Evolutionary conservation across 805 yeast genomes (phyloP), one percentile per base, ranked within the genome.

Genomic region (Starmerella roubikii): DNA sequence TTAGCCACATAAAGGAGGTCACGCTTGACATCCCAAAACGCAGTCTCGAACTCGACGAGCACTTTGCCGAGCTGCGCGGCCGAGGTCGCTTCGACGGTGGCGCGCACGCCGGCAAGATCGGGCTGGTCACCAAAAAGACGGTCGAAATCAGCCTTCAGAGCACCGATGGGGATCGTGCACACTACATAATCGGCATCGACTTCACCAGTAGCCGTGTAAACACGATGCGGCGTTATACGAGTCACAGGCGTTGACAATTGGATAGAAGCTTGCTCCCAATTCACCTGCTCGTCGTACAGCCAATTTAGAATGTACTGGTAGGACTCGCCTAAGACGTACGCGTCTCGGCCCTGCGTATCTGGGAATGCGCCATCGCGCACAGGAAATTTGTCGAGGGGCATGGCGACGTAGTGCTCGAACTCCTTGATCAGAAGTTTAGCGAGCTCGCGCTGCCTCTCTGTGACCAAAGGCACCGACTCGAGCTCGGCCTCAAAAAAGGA

Each of bases 321-420:
- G 7, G 46, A 44, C n/a, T 30, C 13, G 6, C 47, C 67, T 35
- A 67, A 54, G 35, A 78, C 78, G 45, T 72, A 64, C n/a, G 85
- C 75, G 53, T 85, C 77, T 49, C 94, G 65, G 1, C 95, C 94
- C 36, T 72, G 74, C 49, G 76, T 77, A 42, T 73, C 28, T 3
- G 22, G 33, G 13, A 12, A 26, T 1, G 32, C 35, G 1, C 84
- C 68, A 52, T 71, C 77, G 48, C 76, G 77, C 3, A 78, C 76
- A 49, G 93, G 78, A 53, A 78, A 65, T 17, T 58, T 56, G 17
- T 68, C 69, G 75, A 84, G 74, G 20, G 77, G 67, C 23, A 78
- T 64, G 1, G 93, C 95, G 54, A 75, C 79, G 88, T 93, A 84
- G 21, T 79, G 60, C 56, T 85, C 95, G 35, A 73, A 55, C 37